These are phyloP conservation scores for Lomentospora prolificans DNA, from an alignment of 2,329 filamentous ascomycete genomes.

Conservation along the genomic window DNA sequence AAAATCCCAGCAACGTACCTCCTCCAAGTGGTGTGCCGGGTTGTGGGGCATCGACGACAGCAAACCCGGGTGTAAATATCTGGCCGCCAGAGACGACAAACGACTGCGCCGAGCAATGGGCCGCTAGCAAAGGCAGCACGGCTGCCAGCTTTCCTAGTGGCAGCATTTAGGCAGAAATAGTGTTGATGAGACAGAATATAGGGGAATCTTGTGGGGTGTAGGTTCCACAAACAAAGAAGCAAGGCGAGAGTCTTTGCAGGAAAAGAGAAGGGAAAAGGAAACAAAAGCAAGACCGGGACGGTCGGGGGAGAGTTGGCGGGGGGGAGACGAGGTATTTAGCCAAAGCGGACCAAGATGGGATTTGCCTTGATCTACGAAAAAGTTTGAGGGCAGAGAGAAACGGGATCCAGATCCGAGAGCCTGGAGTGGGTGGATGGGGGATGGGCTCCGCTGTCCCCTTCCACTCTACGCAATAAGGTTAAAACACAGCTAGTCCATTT, in stretches of 20 bases:
- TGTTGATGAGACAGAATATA: background rate
- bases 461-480: background rate
- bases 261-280: too few species aligned
- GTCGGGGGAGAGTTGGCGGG: background rate
- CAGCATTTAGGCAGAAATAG: slow-evolving; percentile 7
- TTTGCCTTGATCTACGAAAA: slow-evolving; percentile 6
- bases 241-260: too few species aligned
- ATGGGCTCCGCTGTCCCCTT: background rate
- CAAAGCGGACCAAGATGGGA: background rate
- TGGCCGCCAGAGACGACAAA: slow-evolving; percentile 56
- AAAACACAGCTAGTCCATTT: background rate
- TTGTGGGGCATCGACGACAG: slow-evolving; percentile 55
- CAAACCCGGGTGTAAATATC: slow-evolving; percentile 60
- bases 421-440: background rate
- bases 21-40: slow-evolving; percentile 55
- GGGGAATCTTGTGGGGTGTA: background rate
- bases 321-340: slow-evolving; percentile 7
- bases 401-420: slow-evolving; percentile 8
- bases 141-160: slow-evolving; percentile 7
- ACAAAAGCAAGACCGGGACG: background rate
- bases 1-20: slow-evolving; percentile 29
- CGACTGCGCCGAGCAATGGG: slow-evolving; percentile 23
- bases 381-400: background rate
- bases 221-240: background rate
- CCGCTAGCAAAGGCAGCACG: slow-evolving; percentile 19